Evolutionary conservation across 1,139 yeast species (phyloP).

Genomic region (Saccharomycopsis phalli): DNA sequence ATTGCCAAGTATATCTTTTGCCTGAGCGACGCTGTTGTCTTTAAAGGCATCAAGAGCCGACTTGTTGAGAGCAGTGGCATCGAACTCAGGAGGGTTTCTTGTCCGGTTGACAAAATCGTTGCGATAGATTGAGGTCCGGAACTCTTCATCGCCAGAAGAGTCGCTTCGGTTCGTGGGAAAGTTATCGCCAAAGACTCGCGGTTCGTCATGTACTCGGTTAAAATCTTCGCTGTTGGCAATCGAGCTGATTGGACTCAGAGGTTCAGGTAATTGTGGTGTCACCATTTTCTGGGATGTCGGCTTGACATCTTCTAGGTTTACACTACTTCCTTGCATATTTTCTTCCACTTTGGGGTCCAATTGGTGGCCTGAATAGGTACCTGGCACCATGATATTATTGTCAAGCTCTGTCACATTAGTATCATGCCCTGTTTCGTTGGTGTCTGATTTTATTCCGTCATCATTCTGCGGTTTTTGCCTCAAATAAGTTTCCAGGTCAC

Average conservation of each 20-base stretch:
- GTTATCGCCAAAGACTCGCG: slow-evolving; percentile 17
- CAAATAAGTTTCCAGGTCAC: too few relatives aligned
- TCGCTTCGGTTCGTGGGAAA: slow-evolving; percentile 12
- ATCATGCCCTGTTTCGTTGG: too few relatives aligned
- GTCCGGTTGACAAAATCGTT: slow-evolving; percentile 17
- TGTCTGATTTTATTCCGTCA: too few relatives aligned
- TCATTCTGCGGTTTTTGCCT: too few relatives aligned
- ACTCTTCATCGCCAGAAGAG: slow-evolving; percentile 12
- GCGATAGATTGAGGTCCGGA: slow-evolving; percentile 15
- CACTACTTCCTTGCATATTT: too few relatives aligned
- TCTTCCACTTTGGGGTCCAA: too few relatives aligned
- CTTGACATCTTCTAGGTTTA: too few relatives aligned
- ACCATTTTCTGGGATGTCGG: too few relatives aligned
- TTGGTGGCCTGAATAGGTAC: too few relatives aligned
- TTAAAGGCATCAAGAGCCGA: slow-evolving; percentile 2
- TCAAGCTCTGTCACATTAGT: too few relatives aligned
- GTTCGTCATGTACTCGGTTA: background rate
- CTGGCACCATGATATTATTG: too few relatives aligned
- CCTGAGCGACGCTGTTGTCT: slow-evolving; percentile 3
- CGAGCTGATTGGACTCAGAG: background rate
- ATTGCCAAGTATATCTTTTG: slow-evolving; percentile 11
- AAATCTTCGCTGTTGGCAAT: slow-evolving; percentile 8
- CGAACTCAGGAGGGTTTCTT: slow-evolving; percentile 13
- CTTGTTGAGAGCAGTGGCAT: slow-evolving; percentile 6
- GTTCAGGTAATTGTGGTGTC: too few relatives aligned